phyloP scores from a whole-genome alignment of 495 filamentous ascomycete genomes.

The Xylaria intraflava region DNA sequence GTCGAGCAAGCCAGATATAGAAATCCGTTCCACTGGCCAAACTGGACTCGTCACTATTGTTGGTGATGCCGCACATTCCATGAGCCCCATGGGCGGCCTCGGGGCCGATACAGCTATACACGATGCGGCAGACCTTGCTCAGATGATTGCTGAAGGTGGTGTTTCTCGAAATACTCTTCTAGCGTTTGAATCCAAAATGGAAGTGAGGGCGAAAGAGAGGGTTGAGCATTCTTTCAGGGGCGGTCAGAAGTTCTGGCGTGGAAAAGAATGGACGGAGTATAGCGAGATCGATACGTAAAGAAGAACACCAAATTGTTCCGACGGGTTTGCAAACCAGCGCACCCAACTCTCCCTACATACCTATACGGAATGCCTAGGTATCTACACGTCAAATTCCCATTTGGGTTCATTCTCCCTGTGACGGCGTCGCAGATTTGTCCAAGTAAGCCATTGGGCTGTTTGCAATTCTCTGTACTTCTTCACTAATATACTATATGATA shows the following conservation, averaged over 20 bases:
- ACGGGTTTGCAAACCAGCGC: too few species aligned
- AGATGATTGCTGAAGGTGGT: slow-evolving; percentile 16
- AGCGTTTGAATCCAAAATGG: slow-evolving; percentile 25
- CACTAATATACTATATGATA: too few species aligned
- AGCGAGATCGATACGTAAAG: slow-evolving; percentile 13
- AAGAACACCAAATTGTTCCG: background rate
- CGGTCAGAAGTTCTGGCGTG: slow-evolving; percentile 22
- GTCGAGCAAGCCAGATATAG: slow-evolving; percentile 36
- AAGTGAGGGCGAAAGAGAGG: slow-evolving; percentile 17
- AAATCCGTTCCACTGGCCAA: slow-evolving; percentile 9
- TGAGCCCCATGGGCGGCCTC: slow-evolving; percentile 26
- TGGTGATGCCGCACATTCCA: slow-evolving; percentile 23
- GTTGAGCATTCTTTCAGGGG: slow-evolving; percentile 24
- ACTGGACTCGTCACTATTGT: slow-evolving; percentile 19
- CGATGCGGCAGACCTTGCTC: slow-evolving; percentile 24
- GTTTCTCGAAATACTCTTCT: slow-evolving; percentile 11
- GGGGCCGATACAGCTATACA: slow-evolving; percentile 24
- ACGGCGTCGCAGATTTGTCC: too few species aligned
- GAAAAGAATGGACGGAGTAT: slow-evolving; percentile 24
- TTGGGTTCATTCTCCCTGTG: too few species aligned
- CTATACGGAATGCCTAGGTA: too few species aligned
- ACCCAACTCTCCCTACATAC: too few species aligned
- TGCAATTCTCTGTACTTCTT: too few species aligned
- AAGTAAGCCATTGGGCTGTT: too few species aligned
- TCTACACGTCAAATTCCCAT: too few species aligned